These are phyloP conservation scores for Aspergillus funiculosus DNA, from an alignment of 495 filamentous ascomycete genomes.

Conservation along the genomic window DNA sequence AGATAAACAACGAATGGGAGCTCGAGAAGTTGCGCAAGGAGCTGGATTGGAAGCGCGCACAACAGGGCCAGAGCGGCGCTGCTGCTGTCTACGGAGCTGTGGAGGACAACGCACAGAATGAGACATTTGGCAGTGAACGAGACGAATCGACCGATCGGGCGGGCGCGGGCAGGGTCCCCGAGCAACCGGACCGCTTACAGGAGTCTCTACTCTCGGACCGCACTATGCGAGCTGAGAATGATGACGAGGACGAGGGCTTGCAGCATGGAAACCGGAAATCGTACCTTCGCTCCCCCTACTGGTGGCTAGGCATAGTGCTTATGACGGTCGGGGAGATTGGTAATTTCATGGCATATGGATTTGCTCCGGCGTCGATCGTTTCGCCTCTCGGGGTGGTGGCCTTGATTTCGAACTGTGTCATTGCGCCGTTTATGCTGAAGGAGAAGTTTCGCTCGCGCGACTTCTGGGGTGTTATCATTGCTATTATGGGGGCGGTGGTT, in stretches of 20 bases:
- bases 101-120: slow-evolving; percentile 28
- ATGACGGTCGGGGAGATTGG: slow-evolving; percentile 92
- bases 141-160: slow-evolving; percentile 22
- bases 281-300: slow-evolving; percentile 89
- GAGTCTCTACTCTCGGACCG: slow-evolving; percentile 38
- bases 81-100: slow-evolving; percentile 40
- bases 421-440: slow-evolving; percentile 88
- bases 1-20: slow-evolving; percentile 59
- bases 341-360: slow-evolving; percentile 96
- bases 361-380: slow-evolving; percentile 98
- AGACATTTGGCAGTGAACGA: slow-evolving; percentile 8
- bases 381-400: slow-evolving; percentile 93
- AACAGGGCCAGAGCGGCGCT: slow-evolving; percentile 17
- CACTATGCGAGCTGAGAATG: slow-evolving; percentile 32
- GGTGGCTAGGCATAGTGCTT: slow-evolving; percentile 88
- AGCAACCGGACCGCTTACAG: slow-evolving; percentile 19
- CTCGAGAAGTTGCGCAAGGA: slow-evolving; percentile 42
- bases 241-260: too few species aligned
- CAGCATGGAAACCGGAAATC: slow-evolving; percentile 39
- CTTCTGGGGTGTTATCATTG: slow-evolving; percentile 77
- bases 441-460: slow-evolving; percentile 83
- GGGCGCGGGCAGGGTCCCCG: slow-evolving; percentile 5
- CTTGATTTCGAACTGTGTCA: slow-evolving; percentile 90
- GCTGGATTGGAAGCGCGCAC: slow-evolving; percentile 25
- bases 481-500: slow-evolving; percentile 80